Percentiles rank a stretch among this genome's conserved stretches.
Evolutionary conservation across 352 stramenopile species (phyloP).

Genomic region (Aphanomyces cochlioides): DNA sequence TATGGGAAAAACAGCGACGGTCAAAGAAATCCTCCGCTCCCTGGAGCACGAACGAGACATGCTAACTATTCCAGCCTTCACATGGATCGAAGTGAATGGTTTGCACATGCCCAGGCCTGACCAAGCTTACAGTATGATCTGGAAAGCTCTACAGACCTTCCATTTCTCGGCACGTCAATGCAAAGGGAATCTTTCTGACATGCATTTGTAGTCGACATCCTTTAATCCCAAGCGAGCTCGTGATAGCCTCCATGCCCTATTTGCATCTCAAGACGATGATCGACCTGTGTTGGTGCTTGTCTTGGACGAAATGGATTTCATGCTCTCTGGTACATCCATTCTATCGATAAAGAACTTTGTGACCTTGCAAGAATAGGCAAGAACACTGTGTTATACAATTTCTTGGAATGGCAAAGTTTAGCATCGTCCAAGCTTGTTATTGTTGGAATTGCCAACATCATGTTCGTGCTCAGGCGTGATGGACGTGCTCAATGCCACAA

Average conservation of each 20-base stretch:
- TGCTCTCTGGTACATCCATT: conserved; percentile 38
- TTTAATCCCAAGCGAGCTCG: conserved; percentile 24
- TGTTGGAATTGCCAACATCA: conserved; percentile 75
- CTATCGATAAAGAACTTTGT: neutral
- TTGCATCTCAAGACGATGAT: conserved; percentile 34
- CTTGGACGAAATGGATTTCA: conserved; percentile 77
- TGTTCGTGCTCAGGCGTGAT: conserved; percentile 31
- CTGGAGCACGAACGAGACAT: conserved; percentile 39
- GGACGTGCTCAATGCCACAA: neutral
- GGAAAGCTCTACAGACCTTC: conserved; percentile 45
- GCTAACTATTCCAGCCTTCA: conserved; percentile 43
- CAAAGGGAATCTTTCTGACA: neutral
- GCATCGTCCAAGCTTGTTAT: conserved; percentile 59
- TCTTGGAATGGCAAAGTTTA: conserved; percentile 66
- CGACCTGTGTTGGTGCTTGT: conserved; percentile 58
- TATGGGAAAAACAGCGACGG: conserved; percentile 66
- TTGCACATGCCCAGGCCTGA: conserved; percentile 64
- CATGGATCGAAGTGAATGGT: conserved; percentile 65
- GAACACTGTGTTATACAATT: conserved; percentile 74
- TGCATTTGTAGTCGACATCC: conserved; percentile 9
- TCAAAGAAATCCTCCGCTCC: conserved; percentile 58
- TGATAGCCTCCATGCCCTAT: conserved; percentile 41
- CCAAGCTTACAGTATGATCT: conserved; percentile 60
- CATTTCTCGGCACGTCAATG: conserved; percentile 13
- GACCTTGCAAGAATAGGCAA: conserved; percentile 36